Evolutionary conservation across 78 protist genomes (phyloP).

Genomic region (Emiliania huxleyi): DNA sequence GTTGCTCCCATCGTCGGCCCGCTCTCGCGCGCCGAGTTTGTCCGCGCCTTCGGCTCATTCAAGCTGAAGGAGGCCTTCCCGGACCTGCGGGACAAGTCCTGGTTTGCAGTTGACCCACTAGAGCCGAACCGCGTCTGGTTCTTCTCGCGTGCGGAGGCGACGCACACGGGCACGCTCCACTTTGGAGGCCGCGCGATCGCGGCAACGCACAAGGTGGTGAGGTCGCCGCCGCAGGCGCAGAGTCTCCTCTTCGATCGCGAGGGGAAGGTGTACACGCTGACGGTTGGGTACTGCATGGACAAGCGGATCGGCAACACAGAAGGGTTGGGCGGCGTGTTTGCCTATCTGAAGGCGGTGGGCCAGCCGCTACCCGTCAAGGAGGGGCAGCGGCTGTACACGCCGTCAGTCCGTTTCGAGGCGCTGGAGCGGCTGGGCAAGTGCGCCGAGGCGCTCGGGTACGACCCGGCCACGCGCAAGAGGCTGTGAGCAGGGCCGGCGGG

Average conservation of each 20-base stretch:
- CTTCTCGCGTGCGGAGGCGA: neutral
- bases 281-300: neutral
- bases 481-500: too few species aligned
- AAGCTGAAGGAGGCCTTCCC: neutral
- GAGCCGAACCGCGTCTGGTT: slow-evolving; percentile 16
- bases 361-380: neutral
- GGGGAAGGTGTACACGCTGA: neutral
- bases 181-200: neutral
- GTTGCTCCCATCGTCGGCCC: neutral
- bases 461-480: too few species aligned
- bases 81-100: neutral
- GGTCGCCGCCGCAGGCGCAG: neutral
- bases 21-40: neutral
- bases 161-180: neutral
- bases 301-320: neutral
- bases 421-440: neutral
- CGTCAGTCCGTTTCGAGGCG: neutral
- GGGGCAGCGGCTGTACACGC: neutral
- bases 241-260: neutral
- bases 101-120: neutral
- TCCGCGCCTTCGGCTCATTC: neutral
- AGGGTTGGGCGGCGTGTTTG: neutral
- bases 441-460: neutral
- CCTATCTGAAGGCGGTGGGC: neutral
- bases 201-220: neutral